Base-by-base conservation (phyloP, 768 basidiomycete genomes). In the Wakefieldia striispora region DNA sequence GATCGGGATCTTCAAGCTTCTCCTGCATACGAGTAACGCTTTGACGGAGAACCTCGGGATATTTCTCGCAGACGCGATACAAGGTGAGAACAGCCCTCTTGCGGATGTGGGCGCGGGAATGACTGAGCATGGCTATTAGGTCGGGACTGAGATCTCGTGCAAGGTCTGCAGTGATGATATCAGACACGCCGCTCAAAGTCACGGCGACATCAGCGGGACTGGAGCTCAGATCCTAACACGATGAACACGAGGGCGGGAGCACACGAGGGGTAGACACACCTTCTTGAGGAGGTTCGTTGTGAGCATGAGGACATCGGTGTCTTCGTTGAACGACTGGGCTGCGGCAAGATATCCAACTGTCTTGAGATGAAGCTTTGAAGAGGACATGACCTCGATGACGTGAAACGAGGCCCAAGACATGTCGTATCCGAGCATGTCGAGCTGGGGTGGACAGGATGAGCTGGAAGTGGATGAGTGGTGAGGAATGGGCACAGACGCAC, bases 381-480 rank as follows among this genome's bases (percentile, higher is more conserved):
- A 94, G 33, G 93, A 93, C 97, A 99, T 99, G 67, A 95, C 93
- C 65, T 99, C 97, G 6, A 98, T 86, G 45, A 99, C 88, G 67
- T 95, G 85, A 62, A 99, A 99, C 8, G 97, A 91, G 39, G 95
- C 95, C 84, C 93, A 97, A 50, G 82, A 82, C 84, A 89, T 97
- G 72, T 88, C 93, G 64, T 87, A 93, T 45, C 86, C 97, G 45
- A 99, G 72, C 97, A 99, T 98, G 66, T 98, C 92, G 55, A 99
- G 84, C 95, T 98, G 47, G 13, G 50, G 43, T 42, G 55, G 51
- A 39, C 16, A 53, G 26, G 9, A 53, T 60, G 46, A 57, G 50
- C 43, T 20, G 33, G 43, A 27, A 40, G 53, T 16, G 17, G 21
- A 14, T 39, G 43, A 19, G 17, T 4, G 43, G 31, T 13, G 40